phyloP scores from a whole-genome alignment of 2,329 filamentous ascomycete species.

The Xylaria sp. region DNA sequence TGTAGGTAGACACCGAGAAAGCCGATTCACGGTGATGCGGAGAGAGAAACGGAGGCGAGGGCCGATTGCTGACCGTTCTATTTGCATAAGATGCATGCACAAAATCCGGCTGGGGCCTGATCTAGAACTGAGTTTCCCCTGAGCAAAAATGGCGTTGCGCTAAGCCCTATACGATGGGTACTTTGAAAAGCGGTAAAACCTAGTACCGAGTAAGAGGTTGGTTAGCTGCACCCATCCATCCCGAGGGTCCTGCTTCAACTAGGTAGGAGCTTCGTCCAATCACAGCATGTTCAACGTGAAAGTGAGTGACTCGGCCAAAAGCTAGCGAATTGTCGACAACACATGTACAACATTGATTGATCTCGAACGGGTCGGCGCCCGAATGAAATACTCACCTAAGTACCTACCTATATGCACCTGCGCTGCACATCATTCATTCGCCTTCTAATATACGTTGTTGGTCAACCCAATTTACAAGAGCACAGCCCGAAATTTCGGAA shows the following conservation, averaged over 20 bases:
- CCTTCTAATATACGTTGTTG: background rate
- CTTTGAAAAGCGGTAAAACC: too few species aligned
- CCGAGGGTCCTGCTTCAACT: background rate
- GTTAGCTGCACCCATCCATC: background rate
- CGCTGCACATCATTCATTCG: too few species aligned
- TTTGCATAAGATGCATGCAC: conserved; percentile 8
- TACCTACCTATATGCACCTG: too few species aligned
- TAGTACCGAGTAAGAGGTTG: too few species aligned
- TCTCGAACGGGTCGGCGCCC: background rate
- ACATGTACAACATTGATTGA: background rate
- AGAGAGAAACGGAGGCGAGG: conserved; percentile 13
- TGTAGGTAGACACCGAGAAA: conserved; percentile 9
- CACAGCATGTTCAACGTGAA: background rate
- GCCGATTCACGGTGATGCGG: conserved; percentile 10
- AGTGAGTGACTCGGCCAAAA: background rate
- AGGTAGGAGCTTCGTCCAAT: background rate
- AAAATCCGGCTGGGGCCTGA: conserved; percentile 8
- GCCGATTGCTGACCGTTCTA: conserved; percentile 13
- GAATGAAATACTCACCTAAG: background rate
- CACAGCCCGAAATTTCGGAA: background rate
- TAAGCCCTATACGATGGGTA: too few species aligned
- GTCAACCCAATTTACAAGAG: background rate
- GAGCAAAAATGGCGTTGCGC: too few species aligned
- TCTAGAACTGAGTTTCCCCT: too few species aligned
- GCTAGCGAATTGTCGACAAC: background rate